phyloP scores from a whole-genome alignment of 2,329 filamentous ascomycete species.

The Fonsecaea nubica region DNA sequence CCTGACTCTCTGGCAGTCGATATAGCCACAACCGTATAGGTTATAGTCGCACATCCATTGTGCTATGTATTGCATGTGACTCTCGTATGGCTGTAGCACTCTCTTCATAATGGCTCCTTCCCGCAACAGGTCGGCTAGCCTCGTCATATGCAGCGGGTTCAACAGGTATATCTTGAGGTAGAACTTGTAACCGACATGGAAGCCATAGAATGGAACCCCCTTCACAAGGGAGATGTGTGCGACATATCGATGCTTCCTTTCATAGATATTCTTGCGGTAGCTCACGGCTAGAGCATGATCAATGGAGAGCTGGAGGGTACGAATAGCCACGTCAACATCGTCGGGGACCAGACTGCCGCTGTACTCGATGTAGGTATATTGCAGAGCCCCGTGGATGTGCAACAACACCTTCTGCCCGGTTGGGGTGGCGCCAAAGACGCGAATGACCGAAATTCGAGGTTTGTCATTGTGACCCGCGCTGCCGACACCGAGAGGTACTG shows the following conservation, averaged over 20 bases:
- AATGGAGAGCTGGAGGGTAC: conserved; percentile 80
- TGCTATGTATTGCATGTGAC: conserved; percentile 86
- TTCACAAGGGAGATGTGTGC: conserved; percentile 92
- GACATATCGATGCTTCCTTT: conserved; percentile 75
- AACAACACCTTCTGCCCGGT: conserved; percentile 95
- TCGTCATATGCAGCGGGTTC: conserved; percentile 84
- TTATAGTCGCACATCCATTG: conserved; percentile 99
- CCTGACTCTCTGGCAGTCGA: conserved; percentile 71
- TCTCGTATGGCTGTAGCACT: conserved; percentile 89
- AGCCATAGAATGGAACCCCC: conserved; percentile 94
- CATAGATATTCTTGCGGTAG: conserved; percentile 77
- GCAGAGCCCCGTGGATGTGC: conserved; percentile 93
- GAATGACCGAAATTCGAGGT: conserved; percentile 81
- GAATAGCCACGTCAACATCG: conserved; percentile 76
- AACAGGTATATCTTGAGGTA: conserved; percentile 96
- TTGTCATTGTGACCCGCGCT: conserved; percentile 66
- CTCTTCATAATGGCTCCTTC: conserved; percentile 87
- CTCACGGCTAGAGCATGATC: conserved; percentile 87
- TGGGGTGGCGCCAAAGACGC: conserved; percentile 90
- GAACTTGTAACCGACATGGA: conserved; percentile 86
- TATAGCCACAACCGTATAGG: conserved; percentile 88
- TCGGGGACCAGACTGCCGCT: conserved; percentile 69
- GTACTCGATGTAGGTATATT: conserved; percentile 93
- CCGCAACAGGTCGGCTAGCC: conserved; percentile 82
- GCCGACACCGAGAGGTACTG: conserved; percentile 64